These are phyloP conservation scores for Geranium rotundifolium DNA, from an alignment of 345 rosid species.

Conservation along the genomic window DNA sequence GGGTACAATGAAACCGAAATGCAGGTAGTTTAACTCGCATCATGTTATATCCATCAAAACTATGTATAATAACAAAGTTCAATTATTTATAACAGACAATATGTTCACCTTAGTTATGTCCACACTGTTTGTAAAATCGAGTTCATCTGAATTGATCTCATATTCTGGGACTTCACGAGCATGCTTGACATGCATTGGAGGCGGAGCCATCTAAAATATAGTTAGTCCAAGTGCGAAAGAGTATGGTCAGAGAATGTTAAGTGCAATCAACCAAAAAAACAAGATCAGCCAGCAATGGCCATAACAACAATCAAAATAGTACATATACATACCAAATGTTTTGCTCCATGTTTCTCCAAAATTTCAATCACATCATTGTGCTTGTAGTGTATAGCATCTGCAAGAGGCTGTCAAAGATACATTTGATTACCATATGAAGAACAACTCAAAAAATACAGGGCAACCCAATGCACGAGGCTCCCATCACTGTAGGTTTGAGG, in stretches of 20 bases:
- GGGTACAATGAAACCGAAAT: too few relatives aligned
- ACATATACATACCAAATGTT: slow-evolving; percentile 47
- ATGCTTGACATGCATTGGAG: slow-evolving; percentile 85
- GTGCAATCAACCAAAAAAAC: background rate
- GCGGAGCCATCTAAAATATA: slow-evolving; percentile 66
- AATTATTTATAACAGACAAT: background rate
- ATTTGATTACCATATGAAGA: slow-evolving; percentile 11
- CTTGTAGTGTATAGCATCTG: slow-evolving; percentile 83
- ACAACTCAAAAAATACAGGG: background rate
- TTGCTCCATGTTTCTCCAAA: slow-evolving; percentile 74
- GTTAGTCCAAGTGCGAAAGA: background rate
- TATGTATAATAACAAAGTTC: background rate
- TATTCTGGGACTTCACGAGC: slow-evolving; percentile 88
- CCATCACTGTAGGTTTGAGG: too few relatives aligned
- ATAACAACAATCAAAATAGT: background rate
- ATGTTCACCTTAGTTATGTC: slow-evolving; percentile 54
- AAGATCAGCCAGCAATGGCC: background rate
- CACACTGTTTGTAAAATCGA: slow-evolving; percentile 72
- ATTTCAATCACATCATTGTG: slow-evolving; percentile 67
- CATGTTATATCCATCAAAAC: background rate
- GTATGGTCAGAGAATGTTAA: background rate
- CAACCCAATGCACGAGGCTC: background rate
- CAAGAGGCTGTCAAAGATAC: slow-evolving; percentile 57
- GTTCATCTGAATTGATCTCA: slow-evolving; percentile 63
- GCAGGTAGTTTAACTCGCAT: too few relatives aligned